Evolutionary conservation across 2,329 filamentous ascomycete genomes (phyloP).

Genomic region (Monosporascus ibericus): DNA sequence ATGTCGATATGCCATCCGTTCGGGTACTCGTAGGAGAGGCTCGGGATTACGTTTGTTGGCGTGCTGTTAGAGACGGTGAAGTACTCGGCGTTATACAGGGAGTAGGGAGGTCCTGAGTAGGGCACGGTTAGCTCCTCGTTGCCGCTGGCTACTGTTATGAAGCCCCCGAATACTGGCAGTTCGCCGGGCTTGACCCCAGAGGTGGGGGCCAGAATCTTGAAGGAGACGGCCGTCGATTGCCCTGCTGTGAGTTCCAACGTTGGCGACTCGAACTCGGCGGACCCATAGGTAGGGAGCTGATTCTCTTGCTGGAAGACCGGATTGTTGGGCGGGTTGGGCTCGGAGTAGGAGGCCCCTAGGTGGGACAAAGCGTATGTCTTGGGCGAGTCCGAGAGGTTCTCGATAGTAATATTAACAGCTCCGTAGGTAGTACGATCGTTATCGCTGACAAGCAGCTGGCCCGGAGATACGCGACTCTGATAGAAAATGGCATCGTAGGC

Average conservation of each 20-base stretch:
- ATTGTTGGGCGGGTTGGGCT: conserved; percentile 11
- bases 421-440: conserved; percentile 8
- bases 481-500: conserved; percentile 23
- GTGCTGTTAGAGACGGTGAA: conserved; percentile 4
- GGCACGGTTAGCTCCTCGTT: conserved; percentile 15
- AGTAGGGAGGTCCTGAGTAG: conserved; percentile 20
- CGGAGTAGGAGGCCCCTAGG: conserved; percentile 16
- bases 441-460: conserved; percentile 15
- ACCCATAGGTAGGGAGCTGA: conserved; percentile 17
- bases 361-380: conserved; percentile 19
- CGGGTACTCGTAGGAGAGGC: conserved; percentile 7
- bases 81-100: conserved; percentile 14
- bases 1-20: conserved; percentile 4
- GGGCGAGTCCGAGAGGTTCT: conserved; percentile 10
- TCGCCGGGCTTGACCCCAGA: conserved; percentile 9
- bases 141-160: conserved; percentile 11
- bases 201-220: conserved; percentile 12
- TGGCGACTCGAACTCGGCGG: conserved; percentile 11
- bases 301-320: conserved; percentile 8
- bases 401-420: conserved; percentile 18
- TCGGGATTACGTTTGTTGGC: neutral
- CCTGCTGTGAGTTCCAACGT: conserved; percentile 13
- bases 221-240: conserved; percentile 7
- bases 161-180: conserved; percentile 19
- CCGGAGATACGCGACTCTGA: conserved; percentile 14